Evolutionary conservation across 768 basidiomycete genomes (phyloP).

Genomic region (Pleurotus pulmonarius): DNA sequence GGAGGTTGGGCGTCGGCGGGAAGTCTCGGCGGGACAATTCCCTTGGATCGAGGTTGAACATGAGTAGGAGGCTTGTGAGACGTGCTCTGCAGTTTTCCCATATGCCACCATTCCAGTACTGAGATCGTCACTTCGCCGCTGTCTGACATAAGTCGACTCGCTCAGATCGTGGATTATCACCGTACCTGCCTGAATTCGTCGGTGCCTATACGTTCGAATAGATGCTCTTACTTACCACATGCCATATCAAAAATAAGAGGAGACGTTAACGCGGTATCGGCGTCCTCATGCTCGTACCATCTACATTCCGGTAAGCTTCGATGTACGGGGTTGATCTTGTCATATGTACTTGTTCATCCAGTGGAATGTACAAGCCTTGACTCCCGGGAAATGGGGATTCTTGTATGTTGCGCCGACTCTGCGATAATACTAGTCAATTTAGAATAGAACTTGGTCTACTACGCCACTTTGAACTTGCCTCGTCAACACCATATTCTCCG

Average conservation of each 20-base stretch:
- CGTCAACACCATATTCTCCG: conserved; percentile 15
- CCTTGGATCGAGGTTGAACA: conserved; percentile 8
- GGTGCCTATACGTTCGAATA: no score
- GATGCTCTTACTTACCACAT: conserved; percentile 31
- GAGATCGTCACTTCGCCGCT: conserved; percentile 67
- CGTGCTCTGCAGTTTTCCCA: conserved; percentile 24
- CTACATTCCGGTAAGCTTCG: conserved; percentile 14
- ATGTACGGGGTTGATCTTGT: not conserved
- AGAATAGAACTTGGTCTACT: conserved; percentile 40
- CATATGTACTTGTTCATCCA: conserved; percentile 46
- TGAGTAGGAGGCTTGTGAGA: conserved; percentile 13
- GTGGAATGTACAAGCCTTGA: conserved; percentile 48
- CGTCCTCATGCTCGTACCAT: conserved; percentile 33
- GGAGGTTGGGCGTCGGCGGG: conserved; percentile 29
- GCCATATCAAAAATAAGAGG: conserved; percentile 59
- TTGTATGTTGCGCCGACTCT: conserved; percentile 68
- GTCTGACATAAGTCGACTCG: no score
- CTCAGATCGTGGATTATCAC: no score
- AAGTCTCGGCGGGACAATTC: conserved; percentile 26
- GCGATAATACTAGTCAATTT: conserved; percentile 42
- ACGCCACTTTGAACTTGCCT: conserved; percentile 47
- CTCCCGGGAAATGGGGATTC: conserved; percentile 69
- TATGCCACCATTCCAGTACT: conserved; percentile 58
- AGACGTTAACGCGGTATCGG: not conserved
- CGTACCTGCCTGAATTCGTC: no score